Conservation (phyloP, 2,329 filamentous ascomycete genomes). For the Diaporthe vexans region DNA sequence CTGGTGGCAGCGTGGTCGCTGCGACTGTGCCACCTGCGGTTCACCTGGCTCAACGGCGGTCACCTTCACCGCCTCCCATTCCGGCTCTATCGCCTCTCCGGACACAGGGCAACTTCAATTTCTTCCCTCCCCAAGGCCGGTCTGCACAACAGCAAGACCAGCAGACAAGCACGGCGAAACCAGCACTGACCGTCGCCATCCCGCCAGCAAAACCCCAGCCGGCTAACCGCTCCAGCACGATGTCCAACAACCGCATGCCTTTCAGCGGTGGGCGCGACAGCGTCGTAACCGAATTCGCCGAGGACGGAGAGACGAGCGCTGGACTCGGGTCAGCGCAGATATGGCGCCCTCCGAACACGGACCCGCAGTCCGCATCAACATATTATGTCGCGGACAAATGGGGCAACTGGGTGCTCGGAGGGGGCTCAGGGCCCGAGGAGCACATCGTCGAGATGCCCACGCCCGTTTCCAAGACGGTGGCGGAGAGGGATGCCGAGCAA, state of each 20-base stretch:
- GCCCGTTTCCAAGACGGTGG: constrained; percentile 39
- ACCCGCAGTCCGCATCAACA: constrained; percentile 60
- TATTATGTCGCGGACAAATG: constrained; percentile 66
- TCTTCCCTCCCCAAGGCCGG: constrained; percentile 12
- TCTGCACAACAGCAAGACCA: constrained; percentile 44
- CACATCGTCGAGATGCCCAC: constrained; percentile 47
- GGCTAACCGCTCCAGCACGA: constrained; percentile 29
- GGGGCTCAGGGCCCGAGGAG: constrained; percentile 48
- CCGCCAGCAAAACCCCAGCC: constrained; percentile 42
- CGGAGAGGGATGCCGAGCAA: constrained; percentile 37
- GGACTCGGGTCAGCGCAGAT: constrained; percentile 55
- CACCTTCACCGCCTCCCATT: constrained; percentile 26
- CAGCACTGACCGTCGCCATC: constrained; percentile 59
- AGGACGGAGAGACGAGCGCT: constrained; percentile 58
- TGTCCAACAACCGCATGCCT: constrained; percentile 34
- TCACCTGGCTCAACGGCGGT: neutral
- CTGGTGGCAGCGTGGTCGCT: constrained; percentile 39
- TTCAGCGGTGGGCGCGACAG: constrained; percentile 54
- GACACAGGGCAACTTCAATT: constrained; percentile 35
- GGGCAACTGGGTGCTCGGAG: constrained; percentile 67
- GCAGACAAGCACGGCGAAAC: constrained; percentile 49
- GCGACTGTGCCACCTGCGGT: constrained; percentile 14
- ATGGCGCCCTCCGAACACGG: constrained; percentile 64
- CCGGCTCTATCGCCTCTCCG: constrained; percentile 37
- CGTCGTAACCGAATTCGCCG: constrained; percentile 66